Evolutionary conservation across 495 filamentous ascomycete genomes (phyloP), one percentile per base, ranked within the genome.

Genomic region (Penicillium atrosanguineum): DNA sequence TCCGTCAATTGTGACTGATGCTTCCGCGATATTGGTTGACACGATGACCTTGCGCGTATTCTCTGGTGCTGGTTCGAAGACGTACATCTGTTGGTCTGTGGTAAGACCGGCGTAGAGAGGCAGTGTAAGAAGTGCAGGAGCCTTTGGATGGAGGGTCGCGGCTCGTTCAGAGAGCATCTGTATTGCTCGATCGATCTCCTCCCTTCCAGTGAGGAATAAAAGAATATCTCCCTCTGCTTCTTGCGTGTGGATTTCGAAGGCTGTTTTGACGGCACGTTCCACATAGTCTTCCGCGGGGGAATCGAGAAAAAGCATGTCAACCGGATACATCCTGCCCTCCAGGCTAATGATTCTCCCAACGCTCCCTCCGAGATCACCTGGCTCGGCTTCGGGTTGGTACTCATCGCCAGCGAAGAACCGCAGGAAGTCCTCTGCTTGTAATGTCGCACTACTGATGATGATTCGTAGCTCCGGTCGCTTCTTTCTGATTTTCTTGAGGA

Each of bases 11-110:
- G 94, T 98, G 15, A 98, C 84, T 0, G 88, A 93, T 18, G 94
- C 95, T 73, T 98, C 94, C 31, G 94, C 90, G 56, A 98, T 97
- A 66, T 97, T 97, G 43, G 94, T 97, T 4, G 89, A 90, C 53
- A 98, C 85, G 41, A 98, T 88, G 29, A 96, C 89, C 67, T 97
- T 98, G 14, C 94, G 78, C 20, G 85, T 87, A 56, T 91, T 91
- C 56, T 89, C 87, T 11, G 90, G 89, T 8, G 94, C 79, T 40
- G 87, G 81, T 57, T 96, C 91, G 56, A 98, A 97, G 44, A 97
- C 88, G 52, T 90, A 90, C 74, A 95, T 86, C 63, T 98, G 94
- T 62, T 95, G 83, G 42, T 96, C 93, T 5, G 85, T 91, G 12
- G 90, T 84, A 11, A 98, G 80, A 28, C 90, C 92, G 41, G 93